These are phyloP conservation scores for Lasiodiplodia citricola DNA, from an alignment of 2,329 filamentous ascomycete species.

Conservation along the genomic window DNA sequence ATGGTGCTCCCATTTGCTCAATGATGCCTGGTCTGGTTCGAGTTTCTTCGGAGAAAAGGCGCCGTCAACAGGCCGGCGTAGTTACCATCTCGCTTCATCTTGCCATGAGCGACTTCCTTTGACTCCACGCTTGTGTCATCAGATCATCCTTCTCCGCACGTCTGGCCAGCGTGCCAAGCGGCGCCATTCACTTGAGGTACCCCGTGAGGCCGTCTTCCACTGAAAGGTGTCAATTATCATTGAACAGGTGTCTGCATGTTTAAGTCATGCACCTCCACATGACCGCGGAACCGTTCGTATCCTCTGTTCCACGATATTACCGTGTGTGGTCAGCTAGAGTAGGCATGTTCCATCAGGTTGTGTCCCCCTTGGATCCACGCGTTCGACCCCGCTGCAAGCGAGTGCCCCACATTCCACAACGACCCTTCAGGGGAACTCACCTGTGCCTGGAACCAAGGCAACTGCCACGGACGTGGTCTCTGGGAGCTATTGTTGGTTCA, in stretches of 20 bases:
- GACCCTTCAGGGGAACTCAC: neutral
- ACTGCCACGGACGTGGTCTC: neutral
- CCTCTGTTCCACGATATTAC: neutral
- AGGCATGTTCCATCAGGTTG: too few species aligned
- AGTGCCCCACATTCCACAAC: neutral
- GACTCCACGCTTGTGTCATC: neutral
- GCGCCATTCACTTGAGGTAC: neutral
- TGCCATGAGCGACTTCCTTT: neutral
- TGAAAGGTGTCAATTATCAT: neutral
- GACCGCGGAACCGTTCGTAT: neutral
- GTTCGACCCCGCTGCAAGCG: neutral
- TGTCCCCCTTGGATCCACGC: neutral
- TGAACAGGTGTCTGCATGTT: neutral
- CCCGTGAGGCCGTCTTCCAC: too few species aligned
- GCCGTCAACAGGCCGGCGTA: neutral
- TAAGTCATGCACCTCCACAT: neutral
- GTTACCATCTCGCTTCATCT: neutral
- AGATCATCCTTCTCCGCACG: conserved; percentile 9
- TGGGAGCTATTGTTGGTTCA: neutral
- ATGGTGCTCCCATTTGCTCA: neutral
- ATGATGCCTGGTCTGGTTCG: neutral
- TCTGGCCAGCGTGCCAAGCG: neutral
- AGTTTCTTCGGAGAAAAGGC: neutral
- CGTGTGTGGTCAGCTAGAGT: neutral
- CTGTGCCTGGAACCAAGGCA: neutral